phyloP scores from a whole-genome alignment of 768 basidiomycete genomes.

The Leccinum broughii region DNA sequence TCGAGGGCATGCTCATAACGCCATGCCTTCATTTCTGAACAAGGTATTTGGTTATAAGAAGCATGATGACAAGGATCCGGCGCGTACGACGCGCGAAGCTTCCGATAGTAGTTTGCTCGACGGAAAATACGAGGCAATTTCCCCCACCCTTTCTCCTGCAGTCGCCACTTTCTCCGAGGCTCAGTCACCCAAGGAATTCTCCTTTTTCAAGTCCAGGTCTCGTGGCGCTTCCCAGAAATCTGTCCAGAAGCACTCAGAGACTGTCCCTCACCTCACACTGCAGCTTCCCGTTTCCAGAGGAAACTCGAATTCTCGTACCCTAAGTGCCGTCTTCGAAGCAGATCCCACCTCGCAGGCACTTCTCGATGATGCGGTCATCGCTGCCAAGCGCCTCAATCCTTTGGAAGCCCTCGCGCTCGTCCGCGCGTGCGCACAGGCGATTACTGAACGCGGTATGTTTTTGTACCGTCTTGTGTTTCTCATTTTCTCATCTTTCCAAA shows the following conservation, averaged over 20 bases:
- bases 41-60: constrained; percentile 79
- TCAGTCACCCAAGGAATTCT: constrained; percentile 40
- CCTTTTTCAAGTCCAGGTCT: constrained; percentile 52
- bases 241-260: constrained; percentile 33
- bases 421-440: constrained; percentile 66
- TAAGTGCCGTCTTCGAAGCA: constrained; percentile 61
- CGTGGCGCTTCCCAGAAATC: constrained; percentile 38
- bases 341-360: constrained; percentile 49
- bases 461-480: constrained; percentile 4
- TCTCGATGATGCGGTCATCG: constrained; percentile 56
- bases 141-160: constrained; percentile 44
- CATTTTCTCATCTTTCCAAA: constrained; percentile 3
- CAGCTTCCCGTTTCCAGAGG: constrained; percentile 56
- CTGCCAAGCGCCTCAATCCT: constrained; percentile 58
- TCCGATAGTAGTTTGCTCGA: constrained; percentile 56
- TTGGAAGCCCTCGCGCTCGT: constrained; percentile 64
- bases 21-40: constrained; percentile 68
- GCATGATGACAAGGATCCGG: constrained; percentile 49
- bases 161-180: constrained; percentile 17
- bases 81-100: constrained; percentile 32
- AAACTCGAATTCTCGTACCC: constrained; percentile 44
- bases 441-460: constrained; percentile 59
- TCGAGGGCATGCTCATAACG: constrained; percentile 20
- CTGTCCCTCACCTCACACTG: constrained; percentile 60
- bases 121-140: constrained; percentile 74